Conservation (phyloP, 805 yeast genomes). For the Teunomyces kruisii region DNA sequence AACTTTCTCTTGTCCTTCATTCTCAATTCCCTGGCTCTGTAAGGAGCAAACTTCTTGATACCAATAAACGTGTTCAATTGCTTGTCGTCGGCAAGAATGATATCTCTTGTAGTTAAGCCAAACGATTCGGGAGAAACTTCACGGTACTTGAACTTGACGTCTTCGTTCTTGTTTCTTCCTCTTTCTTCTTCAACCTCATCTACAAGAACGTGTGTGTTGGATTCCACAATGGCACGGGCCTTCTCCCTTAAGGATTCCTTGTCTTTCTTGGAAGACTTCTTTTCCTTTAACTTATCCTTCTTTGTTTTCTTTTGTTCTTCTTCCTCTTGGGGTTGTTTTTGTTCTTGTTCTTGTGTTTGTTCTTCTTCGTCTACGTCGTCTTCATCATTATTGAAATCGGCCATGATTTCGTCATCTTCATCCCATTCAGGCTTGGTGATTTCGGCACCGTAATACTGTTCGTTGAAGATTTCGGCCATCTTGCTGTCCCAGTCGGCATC, state of each 20-base stretch:
- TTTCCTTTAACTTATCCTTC: constrained; percentile 57
- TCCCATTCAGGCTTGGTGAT: constrained; percentile 64
- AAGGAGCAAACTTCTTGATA: constrained; percentile 90
- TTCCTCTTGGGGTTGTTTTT: constrained; percentile 18
- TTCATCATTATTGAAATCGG: constrained; percentile 17
- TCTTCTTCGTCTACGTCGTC: constrained; percentile 20
- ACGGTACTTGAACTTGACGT: constrained; percentile 73
- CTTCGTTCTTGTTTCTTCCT: constrained; percentile 47
- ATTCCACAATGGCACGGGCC: constrained; percentile 78
- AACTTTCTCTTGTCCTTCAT: constrained; percentile 80
- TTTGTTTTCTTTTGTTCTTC: constrained; percentile 42
- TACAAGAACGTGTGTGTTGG: constrained; percentile 60
- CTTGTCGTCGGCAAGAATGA: constrained; percentile 83
- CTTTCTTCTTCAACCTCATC: constrained; percentile 68
- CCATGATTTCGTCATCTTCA: constrained; percentile 40
- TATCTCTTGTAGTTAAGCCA: constrained; percentile 84
- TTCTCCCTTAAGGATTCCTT: constrained; percentile 59
- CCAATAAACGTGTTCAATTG: constrained; percentile 84
- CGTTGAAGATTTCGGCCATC: constrained; percentile 82
- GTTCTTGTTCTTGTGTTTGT: constrained; percentile 21
- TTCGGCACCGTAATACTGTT: constrained; percentile 65
- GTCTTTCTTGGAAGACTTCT: constrained; percentile 58
- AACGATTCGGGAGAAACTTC: constrained; percentile 94
- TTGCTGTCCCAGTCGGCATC: constrained; percentile 88
- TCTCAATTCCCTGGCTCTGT: constrained; percentile 70